Evolutionary conservation across 1,139 yeast genomes (phyloP), one percentile per base, ranked within the genome.

Genomic region (Ogataea hybrid): DNA sequence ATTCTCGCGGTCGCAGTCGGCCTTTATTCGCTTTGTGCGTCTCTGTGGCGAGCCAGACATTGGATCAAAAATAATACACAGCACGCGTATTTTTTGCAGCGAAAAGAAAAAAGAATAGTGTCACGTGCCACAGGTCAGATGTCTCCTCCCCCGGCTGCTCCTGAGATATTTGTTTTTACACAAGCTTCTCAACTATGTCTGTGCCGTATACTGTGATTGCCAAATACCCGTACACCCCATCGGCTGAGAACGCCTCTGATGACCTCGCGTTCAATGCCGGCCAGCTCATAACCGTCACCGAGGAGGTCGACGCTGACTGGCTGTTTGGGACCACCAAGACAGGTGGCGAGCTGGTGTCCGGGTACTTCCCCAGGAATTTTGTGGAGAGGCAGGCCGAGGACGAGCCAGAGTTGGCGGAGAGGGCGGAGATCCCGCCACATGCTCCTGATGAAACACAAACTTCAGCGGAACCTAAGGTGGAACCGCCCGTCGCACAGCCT

Each of bases 301-400:
- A 76, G 23, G 70, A 85, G 46, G 96, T 88, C 56, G 97, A 89
- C 58, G 95, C 79, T 7, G 96, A 90, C 51, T 92, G 98, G 98
- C 84, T 77, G 58, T 69, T 76, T 32, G 98, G 98, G 2, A 68
- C 71, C 11, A 82, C 73, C 53, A 67, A 66, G 15, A 15, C 38
- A 3, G 49, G 57, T 3, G 76, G 77, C 9, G 52, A 48, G 10
- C 42, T 54, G 8, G 64, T 68, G 43, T 62, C 74, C 28, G 98
- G 98, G 7, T 83, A 90, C 70, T 92, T 92, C 55, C 98, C 98
- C 6, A 80, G 77, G 61, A 82, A 80, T 59, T 92, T 87, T 67
- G 97, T 92, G 5, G 79, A 79, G 47, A 37, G 43, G 12, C 46
- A 52, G 27, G 39, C 28, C 5, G 50, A 48, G 25, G 41, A 29